Evolutionary conservation across 1,284 basidiomycete species (phyloP).

Genomic region (Sanguinoderma infundibulare): DNA sequence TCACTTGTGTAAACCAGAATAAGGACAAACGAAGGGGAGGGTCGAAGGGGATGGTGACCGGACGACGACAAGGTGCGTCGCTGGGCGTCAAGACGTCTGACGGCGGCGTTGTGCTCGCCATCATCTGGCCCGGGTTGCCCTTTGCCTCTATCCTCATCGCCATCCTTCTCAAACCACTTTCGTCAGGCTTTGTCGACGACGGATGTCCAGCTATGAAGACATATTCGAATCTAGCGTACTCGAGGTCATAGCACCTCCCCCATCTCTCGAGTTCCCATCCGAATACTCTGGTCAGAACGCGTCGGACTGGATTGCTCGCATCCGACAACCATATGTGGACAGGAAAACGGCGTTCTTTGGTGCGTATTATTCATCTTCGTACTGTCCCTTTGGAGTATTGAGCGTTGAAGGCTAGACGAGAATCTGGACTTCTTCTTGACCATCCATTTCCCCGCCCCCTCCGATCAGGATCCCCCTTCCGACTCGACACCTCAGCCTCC

Average conservation of each 20-base stretch:
- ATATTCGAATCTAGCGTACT: conserved; percentile 67
- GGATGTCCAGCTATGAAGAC: conserved; percentile 53
- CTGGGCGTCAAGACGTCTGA: no score
- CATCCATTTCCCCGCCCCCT: conserved; percentile 38
- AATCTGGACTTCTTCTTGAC: conserved; percentile 72
- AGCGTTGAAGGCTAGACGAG: conserved; percentile 55
- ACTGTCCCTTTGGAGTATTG: background rate
- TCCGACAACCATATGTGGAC: conserved; percentile 26
- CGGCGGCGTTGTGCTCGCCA: no score
- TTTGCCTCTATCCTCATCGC: background rate
- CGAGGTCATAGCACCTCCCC: conserved; percentile 69
- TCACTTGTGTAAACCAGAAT: no score
- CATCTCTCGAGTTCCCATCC: conserved; percentile 62
- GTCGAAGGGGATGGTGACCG: no score
- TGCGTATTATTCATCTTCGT: conserved; percentile 37
- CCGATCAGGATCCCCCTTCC: conserved; percentile 32
- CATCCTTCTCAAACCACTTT: background rate
- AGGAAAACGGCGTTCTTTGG: conserved; percentile 77
- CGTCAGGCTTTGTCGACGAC: background rate
- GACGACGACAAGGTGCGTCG: no score
- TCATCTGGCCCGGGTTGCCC: background rate
- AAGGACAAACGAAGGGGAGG: no score
- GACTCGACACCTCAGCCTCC: conserved; percentile 52
- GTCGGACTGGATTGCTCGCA: conserved; percentile 60
- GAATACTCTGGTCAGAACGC: conserved; percentile 35